A percentile compares a stretch with the other conserved stretches of the same genome.
Conservation (phyloP, 768 basidiomycete genomes). For the Lyophyllum semitale region DNA sequence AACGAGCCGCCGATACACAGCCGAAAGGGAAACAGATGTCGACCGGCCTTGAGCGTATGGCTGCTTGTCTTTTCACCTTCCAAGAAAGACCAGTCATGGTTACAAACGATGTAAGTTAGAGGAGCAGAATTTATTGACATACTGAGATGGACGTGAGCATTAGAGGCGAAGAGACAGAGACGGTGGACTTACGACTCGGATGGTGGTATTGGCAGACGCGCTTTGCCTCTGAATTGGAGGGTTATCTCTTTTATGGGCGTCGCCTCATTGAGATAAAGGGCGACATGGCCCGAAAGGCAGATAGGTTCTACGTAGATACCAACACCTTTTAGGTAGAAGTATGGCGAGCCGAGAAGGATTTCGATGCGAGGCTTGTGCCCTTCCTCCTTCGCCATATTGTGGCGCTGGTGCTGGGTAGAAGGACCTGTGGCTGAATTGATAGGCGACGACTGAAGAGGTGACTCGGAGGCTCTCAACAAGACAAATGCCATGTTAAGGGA, state of each 20-base stretch:
- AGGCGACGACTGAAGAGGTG: neutral
- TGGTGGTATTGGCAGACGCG: constrained; percentile 60
- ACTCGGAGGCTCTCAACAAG: constrained; percentile 21
- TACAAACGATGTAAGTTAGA: constrained; percentile 65
- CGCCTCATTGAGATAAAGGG: constrained; percentile 77
- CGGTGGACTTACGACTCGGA: constrained; percentile 59
- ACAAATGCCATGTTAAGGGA: constrained; percentile 21
- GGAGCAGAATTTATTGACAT: constrained; percentile 45
- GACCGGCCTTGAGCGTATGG: constrained; percentile 95
- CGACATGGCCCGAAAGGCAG: constrained; percentile 78
- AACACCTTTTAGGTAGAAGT: constrained; percentile 72
- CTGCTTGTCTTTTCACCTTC: constrained; percentile 76
- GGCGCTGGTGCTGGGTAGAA: constrained; percentile 7
- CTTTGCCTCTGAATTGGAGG: constrained; percentile 84
- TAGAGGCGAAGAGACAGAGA: constrained; percentile 7
- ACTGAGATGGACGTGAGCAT: constrained; percentile 25
- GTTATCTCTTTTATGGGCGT: constrained; percentile 85
- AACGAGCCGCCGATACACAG: constrained; percentile 83
- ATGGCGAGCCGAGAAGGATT: constrained; percentile 72
- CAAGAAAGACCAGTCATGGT: constrained; percentile 92
- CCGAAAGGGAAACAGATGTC: constrained; percentile 90
- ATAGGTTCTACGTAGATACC: constrained; percentile 85
- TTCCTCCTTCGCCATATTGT: constrained; percentile 47
- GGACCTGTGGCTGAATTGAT: constrained; percentile 3
- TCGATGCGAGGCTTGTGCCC: constrained; percentile 60